phyloP scores from a whole-genome alignment of 2,329 filamentous ascomycete genomes.

The Aphanoascus verrucosus region DNA sequence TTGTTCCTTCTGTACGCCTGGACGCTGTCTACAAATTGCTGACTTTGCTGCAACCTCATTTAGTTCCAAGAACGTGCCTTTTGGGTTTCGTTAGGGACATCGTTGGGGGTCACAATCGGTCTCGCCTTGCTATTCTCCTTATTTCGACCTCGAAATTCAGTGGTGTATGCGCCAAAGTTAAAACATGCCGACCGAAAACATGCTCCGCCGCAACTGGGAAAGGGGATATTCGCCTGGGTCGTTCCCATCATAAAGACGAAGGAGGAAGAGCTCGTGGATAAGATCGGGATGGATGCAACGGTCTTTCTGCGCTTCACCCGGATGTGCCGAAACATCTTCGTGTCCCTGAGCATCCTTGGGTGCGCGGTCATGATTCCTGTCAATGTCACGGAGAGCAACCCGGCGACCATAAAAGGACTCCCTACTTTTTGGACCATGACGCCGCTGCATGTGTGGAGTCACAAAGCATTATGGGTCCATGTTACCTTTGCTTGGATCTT shows the following conservation, averaged over 20 bases:
- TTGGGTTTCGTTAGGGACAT: conserved; percentile 68
- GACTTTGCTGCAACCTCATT: background rate
- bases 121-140: conserved; percentile 77
- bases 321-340: conserved; percentile 89
- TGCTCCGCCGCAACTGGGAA: conserved; percentile 74
- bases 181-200: conserved; percentile 88
- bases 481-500: conserved; percentile 53
- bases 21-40: background rate
- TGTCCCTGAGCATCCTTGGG: conserved; percentile 59
- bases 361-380: conserved; percentile 71
- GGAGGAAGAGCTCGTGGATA: conserved; percentile 66
- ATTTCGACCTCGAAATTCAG: conserved; percentile 77
- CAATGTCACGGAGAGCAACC: conserved; percentile 50
- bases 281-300: conserved; percentile 81
- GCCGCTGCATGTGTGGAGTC: conserved; percentile 39
- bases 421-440: conserved; percentile 39
- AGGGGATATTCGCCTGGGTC: conserved; percentile 81
- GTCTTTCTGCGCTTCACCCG: conserved; percentile 78
- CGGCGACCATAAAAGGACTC: conserved; percentile 18
- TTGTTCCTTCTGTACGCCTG: background rate
- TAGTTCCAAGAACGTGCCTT: conserved; percentile 54
- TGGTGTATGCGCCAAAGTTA: conserved; percentile 87
- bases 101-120: conserved; percentile 60
- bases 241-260: conserved; percentile 64
- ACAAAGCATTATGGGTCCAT: conserved; percentile 47